Percentiles rank a stretch among this genome's conserved stretches.
phyloP scores from a whole-genome alignment of 169 alveolate species.

The Theileria equi region DNA sequence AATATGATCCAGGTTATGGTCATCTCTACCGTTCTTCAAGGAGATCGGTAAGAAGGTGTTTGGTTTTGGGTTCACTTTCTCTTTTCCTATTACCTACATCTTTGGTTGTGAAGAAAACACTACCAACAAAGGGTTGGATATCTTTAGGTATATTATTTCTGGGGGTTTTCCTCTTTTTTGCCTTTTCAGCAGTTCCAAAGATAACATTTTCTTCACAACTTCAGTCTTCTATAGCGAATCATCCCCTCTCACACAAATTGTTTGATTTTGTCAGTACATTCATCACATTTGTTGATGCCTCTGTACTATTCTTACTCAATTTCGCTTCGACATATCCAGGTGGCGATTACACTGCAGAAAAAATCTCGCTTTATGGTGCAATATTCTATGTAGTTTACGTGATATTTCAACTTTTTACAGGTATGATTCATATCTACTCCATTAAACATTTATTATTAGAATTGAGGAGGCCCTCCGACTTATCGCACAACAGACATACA shows the following conservation, averaged over 20 bases:
- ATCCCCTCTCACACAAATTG: conserved; percentile 57
- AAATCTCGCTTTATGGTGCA: neutral
- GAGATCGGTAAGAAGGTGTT: conserved; percentile 14
- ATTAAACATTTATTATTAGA: neutral
- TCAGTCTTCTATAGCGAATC: conserved; percentile 37
- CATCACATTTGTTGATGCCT: conserved; percentile 21
- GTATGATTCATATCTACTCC: neutral
- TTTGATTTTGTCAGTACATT: conserved; percentile 51
- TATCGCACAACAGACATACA: neutral
- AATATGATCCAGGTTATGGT: neutral
- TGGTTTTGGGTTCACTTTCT: conserved; percentile 17
- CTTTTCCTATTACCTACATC: conserved; percentile 30
- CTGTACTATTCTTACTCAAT: conserved; percentile 12
- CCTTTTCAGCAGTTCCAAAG: conserved; percentile 50
- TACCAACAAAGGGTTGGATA: neutral
- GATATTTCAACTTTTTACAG: conserved; percentile 17
- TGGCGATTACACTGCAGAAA: conserved; percentile 7
- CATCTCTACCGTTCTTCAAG: neutral
- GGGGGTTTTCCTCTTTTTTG: conserved; percentile 36
- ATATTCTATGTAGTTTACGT: conserved; percentile 22
- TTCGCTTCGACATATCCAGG: neutral
- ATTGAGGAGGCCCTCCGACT: conserved; percentile 5
- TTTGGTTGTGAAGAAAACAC: neutral
- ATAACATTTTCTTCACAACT: conserved; percentile 19
- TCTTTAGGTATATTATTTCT: neutral